Evolutionary conservation across 768 basidiomycete genomes (phyloP).

Genomic region (Podaxis pistillaris): DNA sequence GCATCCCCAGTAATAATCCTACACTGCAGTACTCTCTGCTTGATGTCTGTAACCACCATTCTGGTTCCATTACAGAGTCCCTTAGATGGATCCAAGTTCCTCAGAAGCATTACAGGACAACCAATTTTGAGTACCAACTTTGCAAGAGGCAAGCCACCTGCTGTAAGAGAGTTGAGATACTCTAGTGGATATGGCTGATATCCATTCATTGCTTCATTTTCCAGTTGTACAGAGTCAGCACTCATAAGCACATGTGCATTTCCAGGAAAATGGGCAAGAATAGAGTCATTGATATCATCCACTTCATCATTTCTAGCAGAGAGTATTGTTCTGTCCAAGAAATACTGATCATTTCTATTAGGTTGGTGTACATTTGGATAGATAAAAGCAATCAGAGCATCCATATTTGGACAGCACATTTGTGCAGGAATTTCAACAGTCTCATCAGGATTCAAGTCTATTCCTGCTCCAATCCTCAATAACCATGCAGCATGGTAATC

Average conservation of each 20-base stretch:
- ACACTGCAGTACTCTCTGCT: slow-evolving; percentile 26
- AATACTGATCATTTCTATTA: too few species aligned
- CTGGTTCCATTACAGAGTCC: slow-evolving; percentile 32
- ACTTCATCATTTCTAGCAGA: slow-evolving; percentile 3
- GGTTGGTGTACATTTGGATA: too few species aligned
- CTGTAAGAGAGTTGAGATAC: background rate
- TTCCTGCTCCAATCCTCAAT: too few species aligned
- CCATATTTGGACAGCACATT: too few species aligned
- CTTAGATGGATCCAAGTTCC: slow-evolving; percentile 24
- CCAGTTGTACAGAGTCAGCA: background rate
- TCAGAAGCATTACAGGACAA: slow-evolving; percentile 30
- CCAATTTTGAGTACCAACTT: background rate
- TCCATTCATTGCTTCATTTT: background rate
- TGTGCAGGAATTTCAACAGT: too few species aligned
- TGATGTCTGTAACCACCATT: slow-evolving; percentile 20
- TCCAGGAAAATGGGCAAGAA: background rate
- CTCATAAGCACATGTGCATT: background rate
- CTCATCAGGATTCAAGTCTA: too few species aligned
- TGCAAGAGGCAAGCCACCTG: background rate
- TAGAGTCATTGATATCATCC: background rate
- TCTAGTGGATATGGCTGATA: background rate
- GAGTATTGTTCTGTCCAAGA: too few species aligned
- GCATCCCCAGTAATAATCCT: slow-evolving; percentile 32
- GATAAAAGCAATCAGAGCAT: too few species aligned
- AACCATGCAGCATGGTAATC: too few species aligned